These are phyloP conservation scores for Juglanconis oblonga DNA, from an alignment of 2,329 filamentous ascomycete genomes.

Conservation along the genomic window DNA sequence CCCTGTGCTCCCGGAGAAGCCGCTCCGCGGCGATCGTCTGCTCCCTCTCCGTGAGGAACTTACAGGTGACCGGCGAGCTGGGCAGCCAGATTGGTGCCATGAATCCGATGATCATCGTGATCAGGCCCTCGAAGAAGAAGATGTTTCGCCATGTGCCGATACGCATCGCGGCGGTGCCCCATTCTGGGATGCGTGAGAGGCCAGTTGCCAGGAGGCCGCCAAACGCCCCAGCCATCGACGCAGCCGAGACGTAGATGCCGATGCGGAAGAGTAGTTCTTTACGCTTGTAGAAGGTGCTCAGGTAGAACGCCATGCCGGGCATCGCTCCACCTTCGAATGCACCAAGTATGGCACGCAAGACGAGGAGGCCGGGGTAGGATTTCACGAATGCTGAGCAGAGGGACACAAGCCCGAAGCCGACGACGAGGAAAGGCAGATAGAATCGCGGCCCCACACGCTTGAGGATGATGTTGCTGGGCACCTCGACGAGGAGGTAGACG, in stretches of 20 bases:
- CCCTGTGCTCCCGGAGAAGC: conserved; percentile 46
- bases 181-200: conserved; percentile 47
- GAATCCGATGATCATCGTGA: conserved; percentile 48
- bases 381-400: conserved; percentile 52
- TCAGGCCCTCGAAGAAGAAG: conserved; percentile 60
- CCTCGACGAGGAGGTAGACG: conserved; percentile 52
- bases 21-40: conserved; percentile 51
- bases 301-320: conserved; percentile 54
- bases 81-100: conserved; percentile 52
- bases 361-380: conserved; percentile 44
- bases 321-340: conserved; percentile 57
- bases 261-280: conserved; percentile 40
- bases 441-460: conserved; percentile 51
- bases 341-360: conserved; percentile 44
- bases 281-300: conserved; percentile 55
- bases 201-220: conserved; percentile 43
- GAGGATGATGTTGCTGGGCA: conserved; percentile 54
- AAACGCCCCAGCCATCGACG: conserved; percentile 33
- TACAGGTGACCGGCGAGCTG: conserved; percentile 43
- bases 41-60: conserved; percentile 51
- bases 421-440: conserved; percentile 52
- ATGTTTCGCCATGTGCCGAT: conserved; percentile 57
- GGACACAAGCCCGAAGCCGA: conserved; percentile 54
- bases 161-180: conserved; percentile 41
- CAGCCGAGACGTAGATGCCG: conserved; percentile 29